These are phyloP conservation scores for Zygosaccharomyces pseudobailii DNA, from an alignment of 1,139 yeast species.

Conservation along the genomic window DNA sequence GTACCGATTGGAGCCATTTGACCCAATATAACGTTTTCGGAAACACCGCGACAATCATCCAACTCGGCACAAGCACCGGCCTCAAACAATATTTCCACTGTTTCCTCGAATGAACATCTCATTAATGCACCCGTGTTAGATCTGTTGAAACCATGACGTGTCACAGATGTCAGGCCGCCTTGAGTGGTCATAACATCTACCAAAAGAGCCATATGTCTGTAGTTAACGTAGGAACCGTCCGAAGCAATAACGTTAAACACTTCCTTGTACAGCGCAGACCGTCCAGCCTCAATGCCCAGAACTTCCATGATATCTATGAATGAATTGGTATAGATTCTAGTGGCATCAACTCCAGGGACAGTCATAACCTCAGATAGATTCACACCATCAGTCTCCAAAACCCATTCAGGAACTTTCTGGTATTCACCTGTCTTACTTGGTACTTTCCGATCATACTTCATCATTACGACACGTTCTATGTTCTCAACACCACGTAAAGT, in stretches of 20 bases:
- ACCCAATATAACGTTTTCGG: slow-evolving; percentile 95
- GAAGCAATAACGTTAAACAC: slow-evolving; percentile 96
- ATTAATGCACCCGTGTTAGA: slow-evolving; percentile 98
- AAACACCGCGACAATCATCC: slow-evolving; percentile 97
- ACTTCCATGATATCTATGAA: slow-evolving; percentile 94
- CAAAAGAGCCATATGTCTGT: slow-evolving; percentile 94
- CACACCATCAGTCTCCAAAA: slow-evolving; percentile 96
- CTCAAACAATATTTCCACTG: slow-evolving; percentile 93
- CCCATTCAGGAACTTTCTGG: slow-evolving; percentile 92
- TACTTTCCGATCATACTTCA: slow-evolving; percentile 80
- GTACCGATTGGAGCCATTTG: slow-evolving; percentile 99
- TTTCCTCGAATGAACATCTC: slow-evolving; percentile 99
- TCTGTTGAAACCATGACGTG: slow-evolving; percentile 99
- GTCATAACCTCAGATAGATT: slow-evolving; percentile 93
- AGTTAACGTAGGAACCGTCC: slow-evolving; percentile 98
- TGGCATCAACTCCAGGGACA: slow-evolving; percentile 89
- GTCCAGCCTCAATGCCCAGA: slow-evolving; percentile 97
- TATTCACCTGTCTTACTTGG: slow-evolving; percentile 85
- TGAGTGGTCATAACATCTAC: slow-evolving; percentile 99
- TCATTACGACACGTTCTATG: slow-evolving; percentile 74
- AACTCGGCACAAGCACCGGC: slow-evolving; percentile 98
- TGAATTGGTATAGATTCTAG: slow-evolving; percentile 89
- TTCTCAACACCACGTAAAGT: slow-evolving; percentile 95
- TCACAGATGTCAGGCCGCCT: slow-evolving; percentile 97
- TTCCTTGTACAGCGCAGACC: slow-evolving; percentile 89